These are phyloP conservation scores for Tubosaeta brunneosetosa DNA, from an alignment of 768 basidiomycete genomes.

Conservation along the genomic window DNA sequence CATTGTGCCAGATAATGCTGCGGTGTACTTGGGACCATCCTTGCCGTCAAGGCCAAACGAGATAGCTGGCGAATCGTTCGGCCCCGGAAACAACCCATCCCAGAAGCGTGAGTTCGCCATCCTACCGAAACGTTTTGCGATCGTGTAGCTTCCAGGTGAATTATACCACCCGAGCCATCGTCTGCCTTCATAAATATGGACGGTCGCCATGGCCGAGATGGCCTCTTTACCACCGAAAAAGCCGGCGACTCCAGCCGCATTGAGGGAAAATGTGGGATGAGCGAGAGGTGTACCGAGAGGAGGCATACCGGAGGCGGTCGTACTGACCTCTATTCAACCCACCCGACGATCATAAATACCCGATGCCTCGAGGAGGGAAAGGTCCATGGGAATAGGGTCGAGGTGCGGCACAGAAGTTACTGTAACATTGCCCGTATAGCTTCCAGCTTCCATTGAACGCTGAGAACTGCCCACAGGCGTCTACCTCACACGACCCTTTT, in stretches of 20 bases:
- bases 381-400: neutral
- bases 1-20: conserved; percentile 27
- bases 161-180: conserved; percentile 35
- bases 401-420: neutral
- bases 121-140: conserved; percentile 31
- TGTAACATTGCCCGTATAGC: too few relatives aligned
- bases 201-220: conserved; percentile 32
- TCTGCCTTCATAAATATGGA: conserved; percentile 28
- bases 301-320: conserved; percentile 3
- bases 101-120: conserved; percentile 30
- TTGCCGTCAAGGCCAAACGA: conserved; percentile 29
- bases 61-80: conserved; percentile 20
- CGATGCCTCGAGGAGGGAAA: neutral
- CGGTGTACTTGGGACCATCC: conserved; percentile 27
- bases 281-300: conserved; percentile 11
- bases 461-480: neutral
- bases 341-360: neutral
- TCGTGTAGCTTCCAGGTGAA: conserved; percentile 30
- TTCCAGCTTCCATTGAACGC: neutral
- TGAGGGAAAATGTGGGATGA: conserved; percentile 15
- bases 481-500: neutral
- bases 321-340: neutral
- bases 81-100: conserved; percentile 31
- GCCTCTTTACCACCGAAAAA: conserved; percentile 37
- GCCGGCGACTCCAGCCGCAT: conserved; percentile 31